A percentile compares a stretch with the other conserved stretches of the same genome.
These are phyloP conservation scores for Xylaria sp. DNA, from an alignment of 2,329 filamentous ascomycete genomes.

Conservation along the genomic window DNA sequence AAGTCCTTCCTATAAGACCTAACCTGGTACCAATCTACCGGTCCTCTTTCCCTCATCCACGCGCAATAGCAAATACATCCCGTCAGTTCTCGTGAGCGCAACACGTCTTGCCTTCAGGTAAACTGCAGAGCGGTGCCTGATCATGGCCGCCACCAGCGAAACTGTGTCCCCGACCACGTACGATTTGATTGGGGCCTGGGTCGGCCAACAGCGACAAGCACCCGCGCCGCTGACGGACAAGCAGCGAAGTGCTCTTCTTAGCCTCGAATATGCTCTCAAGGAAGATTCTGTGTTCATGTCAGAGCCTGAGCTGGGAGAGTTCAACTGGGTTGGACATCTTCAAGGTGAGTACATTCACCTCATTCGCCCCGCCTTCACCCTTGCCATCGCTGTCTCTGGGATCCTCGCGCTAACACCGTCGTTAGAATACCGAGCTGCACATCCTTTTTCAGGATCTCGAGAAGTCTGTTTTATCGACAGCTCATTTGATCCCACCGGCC, in stretches of 20 bases:
- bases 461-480: constrained; percentile 39
- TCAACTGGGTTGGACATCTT: constrained; percentile 55
- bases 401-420: constrained; percentile 40
- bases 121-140: background rate
- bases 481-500: constrained; percentile 15
- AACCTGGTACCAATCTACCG: too few species aligned
- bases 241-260: constrained; percentile 54
- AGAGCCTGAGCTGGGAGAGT: constrained; percentile 44
- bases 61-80: background rate
- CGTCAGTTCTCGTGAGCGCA: background rate
- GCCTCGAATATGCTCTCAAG: constrained; percentile 49
- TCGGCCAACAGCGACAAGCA: constrained; percentile 50
- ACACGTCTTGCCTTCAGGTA: background rate
- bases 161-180: constrained; percentile 37
- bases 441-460: constrained; percentile 21
- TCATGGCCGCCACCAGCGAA: constrained; percentile 16
- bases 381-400: constrained; percentile 1
- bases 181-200: constrained; percentile 42
- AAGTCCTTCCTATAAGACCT: background rate
- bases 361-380: background rate
- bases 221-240: constrained; percentile 52
- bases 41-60: background rate
- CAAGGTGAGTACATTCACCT: constrained; percentile 48
- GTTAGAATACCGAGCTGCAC: constrained; percentile 47
- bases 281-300: constrained; percentile 16